phyloP scores from a whole-genome alignment of 2,329 filamentous ascomycete species.

The Fusarium nodosum region DNA sequence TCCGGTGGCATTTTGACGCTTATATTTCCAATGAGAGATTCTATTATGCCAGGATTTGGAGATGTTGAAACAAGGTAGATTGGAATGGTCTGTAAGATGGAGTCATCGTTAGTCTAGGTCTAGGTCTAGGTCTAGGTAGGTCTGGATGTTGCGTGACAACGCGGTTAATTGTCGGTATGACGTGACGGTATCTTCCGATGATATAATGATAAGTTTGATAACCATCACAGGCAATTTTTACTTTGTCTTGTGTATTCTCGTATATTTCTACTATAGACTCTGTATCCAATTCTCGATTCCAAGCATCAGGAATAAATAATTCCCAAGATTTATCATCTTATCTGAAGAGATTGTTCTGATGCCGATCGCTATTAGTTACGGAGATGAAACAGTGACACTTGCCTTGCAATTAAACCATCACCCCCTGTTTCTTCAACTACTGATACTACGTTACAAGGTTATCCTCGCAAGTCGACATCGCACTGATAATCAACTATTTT shows the following conservation, averaged over 20 bases:
- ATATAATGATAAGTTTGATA: neutral
- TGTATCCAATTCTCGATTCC: neutral
- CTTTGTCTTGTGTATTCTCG: neutral
- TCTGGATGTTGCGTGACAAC: conserved; percentile 9
- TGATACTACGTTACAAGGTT: neutral
- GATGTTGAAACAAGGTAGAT: conserved; percentile 4
- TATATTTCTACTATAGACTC: too few relatives aligned
- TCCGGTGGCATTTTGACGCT: conserved; percentile 31
- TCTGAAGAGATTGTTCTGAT: neutral
- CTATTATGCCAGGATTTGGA: neutral
- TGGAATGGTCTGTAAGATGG: neutral
- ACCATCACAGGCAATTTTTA: neutral
- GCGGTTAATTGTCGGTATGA: conserved; percentile 44
- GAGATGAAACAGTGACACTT: conserved; percentile 17
- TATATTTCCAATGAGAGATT: neutral
- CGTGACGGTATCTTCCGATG: conserved; percentile 16
- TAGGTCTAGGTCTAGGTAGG: neutral
- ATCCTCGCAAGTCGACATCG: neutral
- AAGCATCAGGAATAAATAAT: too few relatives aligned
- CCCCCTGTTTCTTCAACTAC: neutral
- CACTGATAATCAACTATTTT: conserved; percentile 1
- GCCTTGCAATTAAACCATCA: conserved; percentile 21
- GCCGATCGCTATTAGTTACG: neutral
- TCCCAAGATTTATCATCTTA: neutral
- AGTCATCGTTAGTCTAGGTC: conserved; percentile 13